Percentiles rank a stretch among this genome's conserved stretches.
Evolutionary conservation across 129 eudicot species (phyloP).

Genomic region (Chrysanthemum lavandulifolium): DNA sequence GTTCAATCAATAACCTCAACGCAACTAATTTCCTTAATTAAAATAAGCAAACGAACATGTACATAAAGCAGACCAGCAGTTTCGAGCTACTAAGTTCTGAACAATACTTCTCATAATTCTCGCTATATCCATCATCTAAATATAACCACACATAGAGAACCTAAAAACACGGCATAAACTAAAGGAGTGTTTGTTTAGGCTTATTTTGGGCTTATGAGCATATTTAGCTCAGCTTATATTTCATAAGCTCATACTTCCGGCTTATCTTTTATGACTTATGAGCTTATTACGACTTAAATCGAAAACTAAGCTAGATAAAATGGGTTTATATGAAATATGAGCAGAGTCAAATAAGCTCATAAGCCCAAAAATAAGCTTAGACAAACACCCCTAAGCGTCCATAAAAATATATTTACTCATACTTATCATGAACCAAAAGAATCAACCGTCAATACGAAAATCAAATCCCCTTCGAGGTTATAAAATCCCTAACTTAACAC

Average conservation of each 20-base stretch:
- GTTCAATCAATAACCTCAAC: too few relatives aligned
- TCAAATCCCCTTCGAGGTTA: neutral
- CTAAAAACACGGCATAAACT: too few relatives aligned
- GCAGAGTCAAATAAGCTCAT: neutral
- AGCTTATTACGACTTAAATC: too few relatives aligned
- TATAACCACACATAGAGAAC: too few relatives aligned
- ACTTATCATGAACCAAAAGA: neutral
- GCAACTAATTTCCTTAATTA: too few relatives aligned
- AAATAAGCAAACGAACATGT: neutral
- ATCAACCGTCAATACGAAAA: neutral
- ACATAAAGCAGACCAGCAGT: neutral
- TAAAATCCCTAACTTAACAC: neutral
- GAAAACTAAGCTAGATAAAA: too few relatives aligned
- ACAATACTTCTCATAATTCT: neutral
- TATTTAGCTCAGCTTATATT: neutral
- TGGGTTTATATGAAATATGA: neutral
- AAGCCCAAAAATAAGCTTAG: neutral
- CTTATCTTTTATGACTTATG: too few relatives aligned
- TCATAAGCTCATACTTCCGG: too few relatives aligned
- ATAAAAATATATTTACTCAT: too few relatives aligned
- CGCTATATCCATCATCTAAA: neutral
- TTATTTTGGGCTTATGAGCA: neutral
- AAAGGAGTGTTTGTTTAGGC: too few relatives aligned
- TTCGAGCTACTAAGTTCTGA: neutral
- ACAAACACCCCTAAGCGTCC: too few relatives aligned